Conservation (phyloP, 176 grass and related monocot species). For the Ensete ventricosum region DNA sequence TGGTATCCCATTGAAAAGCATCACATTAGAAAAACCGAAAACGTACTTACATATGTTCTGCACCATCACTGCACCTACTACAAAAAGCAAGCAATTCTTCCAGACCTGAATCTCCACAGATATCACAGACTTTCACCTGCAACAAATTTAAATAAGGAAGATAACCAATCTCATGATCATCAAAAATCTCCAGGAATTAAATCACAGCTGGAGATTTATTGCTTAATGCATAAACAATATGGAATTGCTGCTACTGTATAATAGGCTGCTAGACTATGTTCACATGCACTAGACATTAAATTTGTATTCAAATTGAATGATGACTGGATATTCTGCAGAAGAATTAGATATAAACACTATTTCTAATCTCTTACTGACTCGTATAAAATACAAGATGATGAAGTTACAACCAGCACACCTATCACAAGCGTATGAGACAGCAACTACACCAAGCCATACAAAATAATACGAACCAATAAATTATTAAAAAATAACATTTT, state of each 20-base stretch:
- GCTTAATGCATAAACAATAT: neutral
- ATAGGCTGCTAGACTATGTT: neutral
- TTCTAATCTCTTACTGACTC: neutral
- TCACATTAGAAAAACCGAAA: neutral
- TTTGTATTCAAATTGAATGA: neutral
- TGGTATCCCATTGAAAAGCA: neutral
- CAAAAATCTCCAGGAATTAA: neutral
- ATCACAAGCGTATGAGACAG: too few species aligned
- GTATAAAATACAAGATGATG: too few species aligned
- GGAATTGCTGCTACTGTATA: neutral
- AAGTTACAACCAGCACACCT: too few species aligned
- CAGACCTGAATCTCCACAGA: constrained; percentile 82
- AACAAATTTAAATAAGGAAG: neutral
- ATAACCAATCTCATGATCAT: neutral
- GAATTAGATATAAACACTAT: neutral
- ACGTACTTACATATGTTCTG: constrained; percentile 78
- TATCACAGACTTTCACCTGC: constrained; percentile 95
- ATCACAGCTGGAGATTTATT: neutral
- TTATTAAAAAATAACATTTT: too few species aligned
- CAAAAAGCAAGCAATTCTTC: constrained; percentile 78
- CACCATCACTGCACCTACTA: constrained; percentile 81
- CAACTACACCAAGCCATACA: too few species aligned
- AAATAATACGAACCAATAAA: too few species aligned
- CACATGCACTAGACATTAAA: neutral
- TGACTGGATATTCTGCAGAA: neutral